Evolutionary conservation across 768 basidiomycete genomes (phyloP).

Genomic region (Termitomyces sp.): DNA sequence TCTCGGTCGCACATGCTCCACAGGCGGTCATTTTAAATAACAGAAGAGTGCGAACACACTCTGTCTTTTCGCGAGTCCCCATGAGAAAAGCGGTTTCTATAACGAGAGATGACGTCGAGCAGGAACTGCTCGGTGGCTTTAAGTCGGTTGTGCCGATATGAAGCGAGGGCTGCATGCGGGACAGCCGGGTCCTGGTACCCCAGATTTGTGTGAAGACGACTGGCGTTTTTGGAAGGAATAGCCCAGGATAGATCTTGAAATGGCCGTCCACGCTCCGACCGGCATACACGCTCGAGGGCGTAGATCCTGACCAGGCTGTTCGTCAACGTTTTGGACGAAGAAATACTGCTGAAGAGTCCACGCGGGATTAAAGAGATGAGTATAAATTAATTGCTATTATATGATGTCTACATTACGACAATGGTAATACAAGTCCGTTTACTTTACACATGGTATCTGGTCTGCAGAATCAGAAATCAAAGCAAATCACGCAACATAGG

Average conservation of each 20-base stretch:
- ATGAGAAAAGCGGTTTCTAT: slow-evolving; percentile 4
- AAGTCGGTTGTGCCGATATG: not conserved
- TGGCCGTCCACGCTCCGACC: too few relatives aligned
- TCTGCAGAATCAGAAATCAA: not conserved
- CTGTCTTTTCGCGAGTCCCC: slow-evolving; percentile 1
- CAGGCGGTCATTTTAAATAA: slow-evolving; percentile 1
- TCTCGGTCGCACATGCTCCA: not conserved
- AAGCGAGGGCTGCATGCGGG: slow-evolving; percentile 1
- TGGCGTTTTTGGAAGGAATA: not conserved
- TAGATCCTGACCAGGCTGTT: too few relatives aligned
- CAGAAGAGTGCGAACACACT: too few relatives aligned
- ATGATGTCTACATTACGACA: not conserved
- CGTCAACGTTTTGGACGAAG: too few relatives aligned
- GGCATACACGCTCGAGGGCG: too few relatives aligned
- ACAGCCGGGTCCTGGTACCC: not conserved
- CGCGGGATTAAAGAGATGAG: too few relatives aligned
- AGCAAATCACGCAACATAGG: slow-evolving; percentile 59
- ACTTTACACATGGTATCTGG: not conserved
- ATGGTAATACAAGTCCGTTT: not conserved
- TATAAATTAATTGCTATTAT: not conserved
- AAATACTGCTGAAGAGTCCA: too few relatives aligned
- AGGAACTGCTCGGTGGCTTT: slow-evolving; percentile 3
- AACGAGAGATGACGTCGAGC: slow-evolving; percentile 1
- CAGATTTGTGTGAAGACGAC: not conserved
- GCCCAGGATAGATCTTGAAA: not conserved